Percentiles rank a stretch among this genome's conserved stretches.
Conservation (phyloP, 1,284 basidiomycete genomes). For the Cryptococcus sp. region DNA sequence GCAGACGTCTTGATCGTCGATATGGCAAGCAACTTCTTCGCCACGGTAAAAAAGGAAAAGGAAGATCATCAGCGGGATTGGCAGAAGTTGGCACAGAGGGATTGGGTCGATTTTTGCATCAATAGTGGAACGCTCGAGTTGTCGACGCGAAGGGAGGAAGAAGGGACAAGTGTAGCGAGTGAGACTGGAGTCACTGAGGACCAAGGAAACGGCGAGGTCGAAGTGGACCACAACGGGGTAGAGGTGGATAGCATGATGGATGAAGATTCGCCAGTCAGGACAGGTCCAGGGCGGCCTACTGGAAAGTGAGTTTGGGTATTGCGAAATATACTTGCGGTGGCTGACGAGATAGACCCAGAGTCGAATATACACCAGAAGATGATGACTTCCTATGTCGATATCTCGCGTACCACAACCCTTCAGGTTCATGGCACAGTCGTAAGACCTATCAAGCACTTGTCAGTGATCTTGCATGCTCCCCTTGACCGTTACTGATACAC, state of each 20-base stretch:
- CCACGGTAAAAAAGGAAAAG: slow-evolving; percentile 23
- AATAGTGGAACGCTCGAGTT: slow-evolving; percentile 8
- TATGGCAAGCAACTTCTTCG: slow-evolving; percentile 21
- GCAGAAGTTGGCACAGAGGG: slow-evolving; percentile 35
- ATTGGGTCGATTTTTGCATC: slow-evolving; percentile 35
- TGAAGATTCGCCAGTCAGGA: slow-evolving; percentile 20
- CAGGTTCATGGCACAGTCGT: slow-evolving; percentile 27
- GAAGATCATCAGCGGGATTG: slow-evolving; percentile 16
- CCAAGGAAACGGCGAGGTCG: slow-evolving; percentile 2
- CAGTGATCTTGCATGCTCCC: not conserved
- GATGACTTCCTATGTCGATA: slow-evolving; percentile 43
- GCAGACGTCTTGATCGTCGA: slow-evolving; percentile 41
- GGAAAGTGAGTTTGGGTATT: slow-evolving; percentile 29
- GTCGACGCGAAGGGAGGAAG: slow-evolving; percentile 7
- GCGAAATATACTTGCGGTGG: not conserved
- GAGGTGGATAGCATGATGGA: slow-evolving; percentile 8
- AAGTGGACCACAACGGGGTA: slow-evolving; percentile 1
- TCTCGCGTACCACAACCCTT: slow-evolving; percentile 26
- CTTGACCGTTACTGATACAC: not conserved
- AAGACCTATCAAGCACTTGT: slow-evolving; percentile 28
- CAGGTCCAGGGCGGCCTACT: slow-evolving; percentile 34
- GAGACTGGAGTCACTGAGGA: slow-evolving; percentile 6
- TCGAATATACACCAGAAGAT: slow-evolving; percentile 37
- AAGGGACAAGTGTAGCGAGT: not conserved
- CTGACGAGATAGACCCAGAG: slow-evolving; percentile 21